A percentile compares a stretch with the other conserved stretches of the same genome.
These are phyloP conservation scores for Rhipidocladum racemiflorum DNA, from an alignment of 176 grass and related monocot genomes.

Conservation along the genomic window DNA sequence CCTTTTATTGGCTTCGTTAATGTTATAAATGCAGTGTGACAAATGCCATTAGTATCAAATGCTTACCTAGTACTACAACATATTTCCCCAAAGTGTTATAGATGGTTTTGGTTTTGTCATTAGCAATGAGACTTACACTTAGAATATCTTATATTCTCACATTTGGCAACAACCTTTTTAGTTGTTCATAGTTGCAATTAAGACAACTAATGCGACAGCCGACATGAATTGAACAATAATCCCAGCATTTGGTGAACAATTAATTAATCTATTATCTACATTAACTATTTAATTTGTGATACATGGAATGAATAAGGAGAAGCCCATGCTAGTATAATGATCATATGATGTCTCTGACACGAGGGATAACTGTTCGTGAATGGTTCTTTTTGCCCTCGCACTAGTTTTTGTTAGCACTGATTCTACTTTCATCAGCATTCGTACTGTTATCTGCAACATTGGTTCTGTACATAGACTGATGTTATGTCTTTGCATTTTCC, in stretches of 20 bases:
- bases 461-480: conserved; percentile 31
- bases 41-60: conserved; percentile 19
- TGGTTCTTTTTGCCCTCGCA: background rate
- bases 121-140: background rate
- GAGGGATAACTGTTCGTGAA: background rate
- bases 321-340: background rate
- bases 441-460: background rate
- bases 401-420: background rate
- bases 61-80: background rate
- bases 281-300: background rate
- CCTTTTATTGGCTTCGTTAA: background rate
- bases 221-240: background rate
- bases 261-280: background rate
- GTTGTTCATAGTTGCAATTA: background rate
- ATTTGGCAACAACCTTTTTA: background rate
- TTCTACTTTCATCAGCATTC: background rate
- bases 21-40: background rate
- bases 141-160: background rate
- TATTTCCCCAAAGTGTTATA: conserved; percentile 6
- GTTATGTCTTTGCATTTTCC: conserved; percentile 46
- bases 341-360: background rate
- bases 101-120: background rate
- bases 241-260: background rate
- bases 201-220: background rate
- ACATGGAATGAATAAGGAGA: background rate